phyloP scores from a whole-genome alignment of 495 filamentous ascomycete genomes.

The Xylaria castorea region DNA sequence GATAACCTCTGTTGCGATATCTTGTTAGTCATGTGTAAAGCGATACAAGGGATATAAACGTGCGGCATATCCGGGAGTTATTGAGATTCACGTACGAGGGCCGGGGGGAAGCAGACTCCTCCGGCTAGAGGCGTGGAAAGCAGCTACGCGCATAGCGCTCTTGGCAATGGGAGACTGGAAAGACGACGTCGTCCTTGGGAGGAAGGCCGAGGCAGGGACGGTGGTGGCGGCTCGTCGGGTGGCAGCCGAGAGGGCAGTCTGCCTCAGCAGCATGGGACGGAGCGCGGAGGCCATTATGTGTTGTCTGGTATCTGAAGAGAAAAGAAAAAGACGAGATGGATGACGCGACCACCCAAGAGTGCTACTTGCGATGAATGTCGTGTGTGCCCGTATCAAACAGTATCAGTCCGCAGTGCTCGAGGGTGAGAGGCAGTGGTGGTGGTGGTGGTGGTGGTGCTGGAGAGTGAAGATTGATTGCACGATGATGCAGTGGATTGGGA shows the following conservation, averaged over 20 bases:
- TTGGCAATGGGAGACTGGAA: constrained; percentile 43
- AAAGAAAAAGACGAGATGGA: not conserved
- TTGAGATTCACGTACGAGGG: constrained; percentile 70
- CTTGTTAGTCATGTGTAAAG: constrained; percentile 1
- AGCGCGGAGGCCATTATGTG: constrained; percentile 60
- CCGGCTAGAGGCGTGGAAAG: constrained; percentile 75
- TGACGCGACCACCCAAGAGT: constrained; percentile 14
- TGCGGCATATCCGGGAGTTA: constrained; percentile 35
- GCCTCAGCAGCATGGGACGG: constrained; percentile 60
- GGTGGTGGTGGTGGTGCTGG: not conserved
- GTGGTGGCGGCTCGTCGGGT: constrained; percentile 41
- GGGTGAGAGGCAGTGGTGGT: not conserved
- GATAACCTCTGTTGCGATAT: constrained; percentile 65
- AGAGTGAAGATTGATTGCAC: constrained; percentile 2
- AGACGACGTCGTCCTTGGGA: constrained; percentile 40
- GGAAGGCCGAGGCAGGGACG: constrained; percentile 24
- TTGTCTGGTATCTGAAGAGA: not conserved
- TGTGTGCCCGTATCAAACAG: constrained; percentile 10
- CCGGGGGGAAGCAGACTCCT: constrained; percentile 71
- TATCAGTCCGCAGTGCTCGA: constrained; percentile 23
- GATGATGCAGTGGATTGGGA: constrained; percentile 22
- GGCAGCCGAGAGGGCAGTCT: constrained; percentile 49
- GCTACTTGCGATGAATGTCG: constrained; percentile 8
- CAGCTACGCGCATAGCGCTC: constrained; percentile 55
- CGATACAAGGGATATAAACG: not conserved